phyloP scores from a whole-genome alignment of 305 asterid species.

The Solanum hybrid region DNA sequence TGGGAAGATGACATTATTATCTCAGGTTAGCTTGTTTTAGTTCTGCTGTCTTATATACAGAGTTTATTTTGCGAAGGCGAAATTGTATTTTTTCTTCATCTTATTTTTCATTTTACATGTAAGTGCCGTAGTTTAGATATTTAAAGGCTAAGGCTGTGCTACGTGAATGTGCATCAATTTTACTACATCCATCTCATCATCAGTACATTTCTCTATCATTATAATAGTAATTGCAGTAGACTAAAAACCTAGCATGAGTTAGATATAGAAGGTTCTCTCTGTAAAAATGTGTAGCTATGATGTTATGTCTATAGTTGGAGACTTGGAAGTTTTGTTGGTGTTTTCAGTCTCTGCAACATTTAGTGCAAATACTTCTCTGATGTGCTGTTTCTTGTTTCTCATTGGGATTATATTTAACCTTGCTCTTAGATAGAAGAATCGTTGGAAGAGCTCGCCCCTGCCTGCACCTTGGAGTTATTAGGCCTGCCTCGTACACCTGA shows the following conservation, averaged over 20 bases:
- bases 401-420: background rate
- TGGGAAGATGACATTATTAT: slow-evolving; percentile 73
- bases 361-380: background rate
- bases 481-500: slow-evolving; percentile 91
- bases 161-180: background rate
- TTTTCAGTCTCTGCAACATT: background rate
- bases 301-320: background rate
- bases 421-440: slow-evolving; percentile 80
- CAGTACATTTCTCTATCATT: background rate
- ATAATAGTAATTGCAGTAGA: background rate
- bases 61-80: background rate
- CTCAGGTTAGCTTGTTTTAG: slow-evolving; percentile 48
- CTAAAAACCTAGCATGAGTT: background rate
- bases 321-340: background rate
- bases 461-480: slow-evolving; percentile 88
- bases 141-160: background rate
- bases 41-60: background rate
- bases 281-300: background rate
- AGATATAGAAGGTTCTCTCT: background rate
- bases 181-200: slow-evolving; percentile 1
- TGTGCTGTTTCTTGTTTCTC: background rate
- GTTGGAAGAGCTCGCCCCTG: slow-evolving; percentile 96
- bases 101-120: background rate
- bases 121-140: background rate
- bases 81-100: background rate